phyloP scores from a whole-genome alignment of 1,139 yeast genomes.

The Ashbya aceris region DNA sequence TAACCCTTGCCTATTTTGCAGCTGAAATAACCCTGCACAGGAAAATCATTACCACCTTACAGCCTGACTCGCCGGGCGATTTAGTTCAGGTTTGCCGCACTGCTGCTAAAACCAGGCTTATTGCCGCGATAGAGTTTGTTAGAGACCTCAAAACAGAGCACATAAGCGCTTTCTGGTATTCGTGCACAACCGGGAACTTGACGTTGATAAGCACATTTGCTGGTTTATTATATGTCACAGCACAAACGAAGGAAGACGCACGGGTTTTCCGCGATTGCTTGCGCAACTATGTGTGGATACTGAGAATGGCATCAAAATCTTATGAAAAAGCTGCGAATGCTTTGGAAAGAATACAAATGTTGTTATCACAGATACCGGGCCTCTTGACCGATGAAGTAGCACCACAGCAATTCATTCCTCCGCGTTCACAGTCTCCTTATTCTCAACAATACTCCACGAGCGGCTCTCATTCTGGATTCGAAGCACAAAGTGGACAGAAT shows the following conservation, averaged over 20 bases:
- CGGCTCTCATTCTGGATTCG: slow-evolving; percentile 3
- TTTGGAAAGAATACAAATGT: slow-evolving; percentile 53
- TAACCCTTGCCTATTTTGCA: slow-evolving; percentile 79
- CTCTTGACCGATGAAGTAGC: slow-evolving; percentile 39
- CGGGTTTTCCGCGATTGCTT: slow-evolving; percentile 56
- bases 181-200: slow-evolving; percentile 67
- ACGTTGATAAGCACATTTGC: slow-evolving; percentile 84
- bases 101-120: slow-evolving; percentile 72
- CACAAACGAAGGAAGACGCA: slow-evolving; percentile 53
- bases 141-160: slow-evolving; percentile 71
- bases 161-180: slow-evolving; percentile 81
- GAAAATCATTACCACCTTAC: slow-evolving; percentile 56
- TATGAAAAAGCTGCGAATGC: slow-evolving; percentile 71
- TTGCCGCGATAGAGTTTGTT: slow-evolving; percentile 76
- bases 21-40: slow-evolving; percentile 80
- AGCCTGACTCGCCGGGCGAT: slow-evolving; percentile 46
- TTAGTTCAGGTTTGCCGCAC: slow-evolving; percentile 65
- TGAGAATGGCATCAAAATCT: slow-evolving; percentile 63
- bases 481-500: slow-evolving; percentile 2
- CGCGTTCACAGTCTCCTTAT: slow-evolving; percentile 28
- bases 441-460: slow-evolving; percentile 5
- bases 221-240: slow-evolving; percentile 58
- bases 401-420: slow-evolving; percentile 9
- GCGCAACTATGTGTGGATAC: slow-evolving; percentile 63
- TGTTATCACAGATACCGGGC: slow-evolving; percentile 60